A percentile compares a stretch with the other conserved stretches of the same genome.
phyloP scores from a whole-genome alignment of 2,329 filamentous ascomycete species.

The Sclerotinia borealis region DNA sequence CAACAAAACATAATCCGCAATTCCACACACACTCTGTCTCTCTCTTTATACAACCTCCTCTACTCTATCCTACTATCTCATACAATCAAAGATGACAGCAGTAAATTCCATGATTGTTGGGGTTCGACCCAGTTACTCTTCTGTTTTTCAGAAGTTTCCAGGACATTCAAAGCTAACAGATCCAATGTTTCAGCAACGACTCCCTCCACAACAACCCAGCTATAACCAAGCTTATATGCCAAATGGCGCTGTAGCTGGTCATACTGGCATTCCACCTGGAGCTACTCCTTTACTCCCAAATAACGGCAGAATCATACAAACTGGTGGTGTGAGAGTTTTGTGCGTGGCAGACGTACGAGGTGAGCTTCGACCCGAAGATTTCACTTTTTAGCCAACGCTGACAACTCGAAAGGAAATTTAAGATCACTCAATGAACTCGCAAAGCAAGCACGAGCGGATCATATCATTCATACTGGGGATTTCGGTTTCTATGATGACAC shows the following conservation, averaged over 20 bases:
- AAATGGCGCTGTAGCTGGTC: conserved; percentile 49
- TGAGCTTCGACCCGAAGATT: conserved; percentile 34
- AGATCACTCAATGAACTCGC: conserved; percentile 94
- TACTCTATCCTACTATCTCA: not conserved
- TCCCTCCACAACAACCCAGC: conserved; percentile 31
- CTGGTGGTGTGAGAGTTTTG: conserved; percentile 58
- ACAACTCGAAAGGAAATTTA: conserved; percentile 66
- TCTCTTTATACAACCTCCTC: not conserved
- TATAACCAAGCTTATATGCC: conserved; percentile 46
- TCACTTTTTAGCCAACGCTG: conserved; percentile 17
- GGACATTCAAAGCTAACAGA: conserved; percentile 20
- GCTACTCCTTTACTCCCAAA: conserved; percentile 61
- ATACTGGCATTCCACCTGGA: conserved; percentile 47
- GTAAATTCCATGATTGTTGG: not conserved
- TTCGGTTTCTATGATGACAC: conserved; percentile 98
- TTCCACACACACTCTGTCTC: not conserved
- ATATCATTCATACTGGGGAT: conserved; percentile 98
- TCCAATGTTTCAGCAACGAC: conserved; percentile 30
- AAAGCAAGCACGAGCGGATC: conserved; percentile 87
- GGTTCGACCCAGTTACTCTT: not conserved
- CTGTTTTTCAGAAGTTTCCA: conserved; percentile 1
- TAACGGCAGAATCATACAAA: conserved; percentile 60
- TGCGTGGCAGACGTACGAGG: conserved; percentile 70
- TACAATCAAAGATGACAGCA: not conserved
- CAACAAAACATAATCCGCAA: not conserved